Percentiles rank a stretch among this genome's conserved stretches.
phyloP scores from a whole-genome alignment of 2,329 filamentous ascomycete genomes.

The Zalaria sp. region DNA sequence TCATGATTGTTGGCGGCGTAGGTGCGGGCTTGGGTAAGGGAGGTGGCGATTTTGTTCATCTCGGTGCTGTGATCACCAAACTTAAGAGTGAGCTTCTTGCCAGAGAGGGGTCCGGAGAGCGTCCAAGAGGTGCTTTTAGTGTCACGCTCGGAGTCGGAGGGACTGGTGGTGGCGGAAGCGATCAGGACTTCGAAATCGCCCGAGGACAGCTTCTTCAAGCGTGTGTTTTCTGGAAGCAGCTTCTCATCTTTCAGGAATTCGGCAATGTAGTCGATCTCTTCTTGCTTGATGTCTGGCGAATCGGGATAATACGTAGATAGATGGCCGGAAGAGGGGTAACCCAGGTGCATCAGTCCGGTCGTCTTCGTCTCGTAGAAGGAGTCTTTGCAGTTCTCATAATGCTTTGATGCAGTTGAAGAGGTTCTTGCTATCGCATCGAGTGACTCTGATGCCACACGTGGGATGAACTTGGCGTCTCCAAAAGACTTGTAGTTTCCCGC shows the following conservation, averaged over 20 bases:
- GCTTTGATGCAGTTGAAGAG: constrained; percentile 22
- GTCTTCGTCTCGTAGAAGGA: constrained; percentile 28
- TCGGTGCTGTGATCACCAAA: constrained; percentile 32
- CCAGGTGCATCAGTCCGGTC: constrained; percentile 31
- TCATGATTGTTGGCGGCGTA: constrained; percentile 32
- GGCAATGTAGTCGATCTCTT: constrained; percentile 31
- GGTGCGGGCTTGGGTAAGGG: constrained; percentile 32
- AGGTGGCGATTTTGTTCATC: constrained; percentile 31
- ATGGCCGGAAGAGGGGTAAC: constrained; percentile 34
- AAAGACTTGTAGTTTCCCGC: constrained; percentile 40
- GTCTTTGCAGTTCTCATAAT: constrained; percentile 30
- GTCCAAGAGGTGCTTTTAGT: constrained; percentile 31
- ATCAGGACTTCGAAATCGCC: constrained; percentile 34
- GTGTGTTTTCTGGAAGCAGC: constrained; percentile 36
- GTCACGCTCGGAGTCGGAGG: constrained; percentile 25
- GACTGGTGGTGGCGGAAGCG: constrained; percentile 29
- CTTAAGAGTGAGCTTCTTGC: constrained; percentile 30
- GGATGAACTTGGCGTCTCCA: constrained; percentile 36
- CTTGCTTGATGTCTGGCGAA: constrained; percentile 31
- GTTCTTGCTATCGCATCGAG: constrained; percentile 30
- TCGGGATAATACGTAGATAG: constrained; percentile 37
- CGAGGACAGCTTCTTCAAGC: constrained; percentile 28
- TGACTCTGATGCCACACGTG: constrained; percentile 28
- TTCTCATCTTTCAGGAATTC: constrained; percentile 33
- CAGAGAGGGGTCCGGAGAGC: constrained; percentile 22